Evolutionary conservation across 805 yeast genomes (phyloP), one percentile per base, ranked within the genome.

Genomic region (Kazachstania psychrophila): DNA sequence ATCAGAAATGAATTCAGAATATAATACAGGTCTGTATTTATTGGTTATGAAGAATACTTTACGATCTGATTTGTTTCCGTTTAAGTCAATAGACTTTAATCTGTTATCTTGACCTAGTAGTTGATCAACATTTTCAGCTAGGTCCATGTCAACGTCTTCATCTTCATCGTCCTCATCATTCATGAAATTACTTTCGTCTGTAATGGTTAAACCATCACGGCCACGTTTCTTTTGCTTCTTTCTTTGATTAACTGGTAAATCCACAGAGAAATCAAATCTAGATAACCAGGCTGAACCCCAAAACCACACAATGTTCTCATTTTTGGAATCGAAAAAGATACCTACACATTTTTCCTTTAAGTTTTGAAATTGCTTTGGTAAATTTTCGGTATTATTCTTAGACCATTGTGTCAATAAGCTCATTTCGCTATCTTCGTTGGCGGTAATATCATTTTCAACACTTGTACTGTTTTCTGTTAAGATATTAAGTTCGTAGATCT

Each of bases 211-310:
- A 12, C 70, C 68, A 43, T 69, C 66, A 51, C 70, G 65, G 31
- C 52, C 47, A 48, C 66, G 64, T 45, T 66, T 65, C 44, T 54
- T 58, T n/a, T 54, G 45, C 25, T 53, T 53, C 50, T 50, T 59
- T 28, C 53, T 43, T 12, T 46, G 55, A 25, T 44, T 56, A 36
- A 69, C 58, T 11, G 84, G 80, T 35, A 77, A 57, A 49, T 79
- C 73, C 36, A 67, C 54, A 7, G 69, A 56, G 45, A 83, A 60
- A 56, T 89, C 89, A 34, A 89, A 70, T 55, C 72, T 82, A 4
- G 80, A 72, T 12, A 88, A 46, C 94, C 95, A 89, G 35, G 73
- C 73, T 15, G 82, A 69, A 2, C 96, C 94, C 73, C 84, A 87
- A n/a, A 86, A 60, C 96, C 96, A 89, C 12, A 81, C 62, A 38